phyloP scores from a whole-genome alignment of 2,329 filamentous ascomycete species.

The Penicillium sp. region DNA sequence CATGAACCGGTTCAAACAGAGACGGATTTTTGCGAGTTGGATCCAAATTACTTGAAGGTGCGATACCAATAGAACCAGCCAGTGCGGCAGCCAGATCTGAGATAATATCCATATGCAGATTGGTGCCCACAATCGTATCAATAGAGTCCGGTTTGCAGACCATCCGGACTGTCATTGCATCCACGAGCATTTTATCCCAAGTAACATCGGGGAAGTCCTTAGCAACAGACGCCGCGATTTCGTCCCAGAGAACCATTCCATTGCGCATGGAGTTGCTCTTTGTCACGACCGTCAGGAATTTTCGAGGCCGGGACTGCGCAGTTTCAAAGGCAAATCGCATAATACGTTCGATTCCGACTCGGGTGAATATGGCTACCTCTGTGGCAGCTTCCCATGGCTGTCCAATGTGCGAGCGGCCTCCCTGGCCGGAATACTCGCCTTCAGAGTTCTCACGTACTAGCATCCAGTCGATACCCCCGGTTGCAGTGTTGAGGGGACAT shows the following conservation, averaged over 20 bases:
- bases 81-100: conserved; percentile 68
- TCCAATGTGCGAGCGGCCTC: conserved; percentile 52
- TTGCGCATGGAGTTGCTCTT: conserved; percentile 58
- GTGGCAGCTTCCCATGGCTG: conserved; percentile 54
- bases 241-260: conserved; percentile 59
- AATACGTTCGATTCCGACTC: conserved; percentile 52
- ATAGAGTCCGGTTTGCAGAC: conserved; percentile 51
- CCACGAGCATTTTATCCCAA: conserved; percentile 57
- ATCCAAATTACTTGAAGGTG: conserved; percentile 67
- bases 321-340: conserved; percentile 56
- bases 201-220: conserved; percentile 53
- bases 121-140: conserved; percentile 57
- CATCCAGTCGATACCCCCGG: conserved; percentile 56
- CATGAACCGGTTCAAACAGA: conserved; percentile 65
- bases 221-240: conserved; percentile 49
- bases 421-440: conserved; percentile 57
- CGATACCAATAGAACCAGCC: conserved; percentile 69
- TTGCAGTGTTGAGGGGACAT: conserved; percentile 49
- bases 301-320: conserved; percentile 48
- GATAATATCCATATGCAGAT: conserved; percentile 62
- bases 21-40: conserved; percentile 60
- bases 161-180: conserved; percentile 59
- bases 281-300: conserved; percentile 55
- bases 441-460: conserved; percentile 58
- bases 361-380: conserved; percentile 55